Conservation (phyloP, 2,329 filamentous ascomycete genomes). For the Scedosporium dehoogii region DNA sequence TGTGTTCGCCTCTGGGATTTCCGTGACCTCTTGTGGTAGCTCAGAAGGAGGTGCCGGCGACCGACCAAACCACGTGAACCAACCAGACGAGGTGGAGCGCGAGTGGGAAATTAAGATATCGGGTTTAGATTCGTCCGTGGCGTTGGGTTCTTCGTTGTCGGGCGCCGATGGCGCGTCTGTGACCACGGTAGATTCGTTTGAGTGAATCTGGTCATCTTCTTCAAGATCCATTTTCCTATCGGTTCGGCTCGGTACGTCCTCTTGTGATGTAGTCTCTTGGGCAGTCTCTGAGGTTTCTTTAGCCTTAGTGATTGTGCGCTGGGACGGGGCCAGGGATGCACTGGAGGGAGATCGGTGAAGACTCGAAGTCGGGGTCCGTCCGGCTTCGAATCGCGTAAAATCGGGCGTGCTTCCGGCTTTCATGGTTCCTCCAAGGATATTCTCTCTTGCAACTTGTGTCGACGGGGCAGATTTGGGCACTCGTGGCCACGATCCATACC, state of each 20-base stretch:
- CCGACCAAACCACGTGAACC: conserved; percentile 43
- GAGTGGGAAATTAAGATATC: background rate
- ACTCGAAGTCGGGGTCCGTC: conserved; percentile 17
- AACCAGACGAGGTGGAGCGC: conserved; percentile 32
- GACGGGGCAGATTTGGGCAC: conserved; percentile 46
- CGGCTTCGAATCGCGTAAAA: conserved; percentile 40
- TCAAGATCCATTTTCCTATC: background rate
- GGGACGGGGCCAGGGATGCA: conserved; percentile 16
- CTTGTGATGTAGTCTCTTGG: background rate
- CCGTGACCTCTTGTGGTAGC: background rate
- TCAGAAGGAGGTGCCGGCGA: conserved; percentile 12
- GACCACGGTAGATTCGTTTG: background rate
- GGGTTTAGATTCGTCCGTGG: background rate
- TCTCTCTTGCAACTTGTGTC: conserved; percentile 50
- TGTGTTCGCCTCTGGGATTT: background rate
- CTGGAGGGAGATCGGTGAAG: conserved; percentile 11
- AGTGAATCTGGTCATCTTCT: background rate
- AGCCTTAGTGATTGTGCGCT: conserved; percentile 3
- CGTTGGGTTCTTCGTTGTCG: background rate
- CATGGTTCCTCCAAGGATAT: conserved; percentile 46
- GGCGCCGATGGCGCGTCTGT: background rate
- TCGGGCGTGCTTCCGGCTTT: conserved; percentile 35
- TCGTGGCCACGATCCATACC: conserved; percentile 54
- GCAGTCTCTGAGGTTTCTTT: background rate
- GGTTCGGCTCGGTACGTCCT: background rate